phyloP scores from a whole-genome alignment of 768 basidiomycete genomes.

The Leccinum obscurum region DNA sequence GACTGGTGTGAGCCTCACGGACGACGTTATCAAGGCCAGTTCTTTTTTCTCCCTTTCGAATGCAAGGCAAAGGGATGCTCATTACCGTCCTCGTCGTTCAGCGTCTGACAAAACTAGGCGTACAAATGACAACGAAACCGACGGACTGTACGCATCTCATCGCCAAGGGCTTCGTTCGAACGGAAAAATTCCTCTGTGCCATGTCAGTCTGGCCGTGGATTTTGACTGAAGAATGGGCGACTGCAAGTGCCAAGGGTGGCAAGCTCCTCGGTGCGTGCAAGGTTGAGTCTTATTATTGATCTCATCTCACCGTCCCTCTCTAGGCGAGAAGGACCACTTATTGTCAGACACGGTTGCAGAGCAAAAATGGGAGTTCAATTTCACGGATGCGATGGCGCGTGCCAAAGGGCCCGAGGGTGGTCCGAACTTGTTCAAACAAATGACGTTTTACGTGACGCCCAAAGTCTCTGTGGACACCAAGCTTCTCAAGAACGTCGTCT shows the following conservation, averaged over 20 bases:
- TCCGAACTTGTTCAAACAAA: slow-evolving; percentile 55
- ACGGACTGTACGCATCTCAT: slow-evolving; percentile 80
- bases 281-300: neutral
- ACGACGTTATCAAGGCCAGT: slow-evolving; percentile 60
- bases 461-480: slow-evolving; percentile 59
- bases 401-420: slow-evolving; percentile 50
- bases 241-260: slow-evolving; percentile 52
- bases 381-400: slow-evolving; percentile 57
- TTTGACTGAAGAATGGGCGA: slow-evolving; percentile 69
- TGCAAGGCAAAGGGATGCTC: neutral
- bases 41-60: neutral
- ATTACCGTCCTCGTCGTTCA: slow-evolving; percentile 27
- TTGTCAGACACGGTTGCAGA: slow-evolving; percentile 66
- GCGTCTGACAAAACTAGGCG: slow-evolving; percentile 66
- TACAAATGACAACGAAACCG: slow-evolving; percentile 58
- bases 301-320: neutral
- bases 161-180: slow-evolving; percentile 66
- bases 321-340: slow-evolving; percentile 64
- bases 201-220: slow-evolving; percentile 62
- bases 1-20: slow-evolving; percentile 60
- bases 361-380: slow-evolving; percentile 62
- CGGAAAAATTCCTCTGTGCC: slow-evolving; percentile 86
- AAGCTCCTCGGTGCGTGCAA: slow-evolving; percentile 60
- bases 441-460: slow-evolving; percentile 74
- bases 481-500: slow-evolving; percentile 67